Percentiles rank a stretch among this genome's conserved stretches.
Conservation (phyloP, 2,329 filamentous ascomycete genomes). For the Fusarium subglutinans region DNA sequence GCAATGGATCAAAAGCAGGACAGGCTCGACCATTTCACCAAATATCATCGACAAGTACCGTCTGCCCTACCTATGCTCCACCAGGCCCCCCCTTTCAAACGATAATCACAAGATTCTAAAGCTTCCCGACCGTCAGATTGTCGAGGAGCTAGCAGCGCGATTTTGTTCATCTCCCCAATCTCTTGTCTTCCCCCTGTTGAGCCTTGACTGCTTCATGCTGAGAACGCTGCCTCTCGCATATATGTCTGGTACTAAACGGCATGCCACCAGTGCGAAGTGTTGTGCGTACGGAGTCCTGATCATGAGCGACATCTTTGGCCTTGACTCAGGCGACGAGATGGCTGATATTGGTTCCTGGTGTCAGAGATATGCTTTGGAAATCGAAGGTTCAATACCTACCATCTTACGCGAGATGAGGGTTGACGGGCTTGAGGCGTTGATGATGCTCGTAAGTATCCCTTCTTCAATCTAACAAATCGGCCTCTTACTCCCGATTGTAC, state of each 20-base stretch:
- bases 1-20: background rate
- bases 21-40: background rate
- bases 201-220: rapidly evolving
- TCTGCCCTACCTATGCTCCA: background rate
- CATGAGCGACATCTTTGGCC: background rate
- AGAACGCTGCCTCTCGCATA: background rate
- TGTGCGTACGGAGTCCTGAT: background rate
- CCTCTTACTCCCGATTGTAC: rapidly evolving
- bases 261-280: background rate
- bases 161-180: background rate
- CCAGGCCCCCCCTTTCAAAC: rapidly evolving
- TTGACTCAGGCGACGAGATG: background rate
- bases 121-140: background rate
- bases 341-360: background rate
- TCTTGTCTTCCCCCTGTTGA: background rate
- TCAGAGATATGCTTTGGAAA: background rate
- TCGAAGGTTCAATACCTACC: rapidly evolving
- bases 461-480: rapidly evolving
- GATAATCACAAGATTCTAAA: background rate
- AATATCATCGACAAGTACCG: background rate
- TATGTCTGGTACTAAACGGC: rapidly evolving
- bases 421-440: background rate
- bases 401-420: background rate
- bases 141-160: background rate
- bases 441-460: background rate